Base-by-base conservation (phyloP, 768 basidiomycete genomes). In the Basidioascus undulatus region DNA sequence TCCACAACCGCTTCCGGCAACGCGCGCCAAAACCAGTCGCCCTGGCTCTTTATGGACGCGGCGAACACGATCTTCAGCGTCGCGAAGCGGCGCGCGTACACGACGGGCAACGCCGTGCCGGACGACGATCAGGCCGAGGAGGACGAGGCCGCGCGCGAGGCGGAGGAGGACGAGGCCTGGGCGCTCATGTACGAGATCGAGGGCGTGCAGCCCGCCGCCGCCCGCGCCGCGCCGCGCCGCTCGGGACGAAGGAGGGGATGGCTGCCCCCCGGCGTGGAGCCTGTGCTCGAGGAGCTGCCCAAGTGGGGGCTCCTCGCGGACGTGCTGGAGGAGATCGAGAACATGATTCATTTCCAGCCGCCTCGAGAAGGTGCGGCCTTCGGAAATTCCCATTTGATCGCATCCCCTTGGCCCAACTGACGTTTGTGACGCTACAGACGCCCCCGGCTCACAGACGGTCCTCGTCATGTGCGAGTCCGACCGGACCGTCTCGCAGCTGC, bases 11-110 rank as follows among this genome's bases (percentile, higher is more conserved):
- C n/a, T n/a, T n/a, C n/a, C n/a, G 76, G 78, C 9, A 61, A 60
- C 15, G 53, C 63, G 13, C 69, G 70, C 40, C 69, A 73, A 46
- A 66, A 84, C 46, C 74, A 74, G 43, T 75, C 74, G 3, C 79
- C 76, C 3, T 83, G 83, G 92, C 71, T 96, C 58, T 70, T 84
- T 41, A 86, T 81, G 6, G 83, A 92, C 46, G 76, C 84, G 0
- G 87, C 87, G 9, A 73, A 87, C 50, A 65, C 71, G 23, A 78
- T 98, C 25, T 80, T 94, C 54, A 68, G 70, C 46, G 65, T 67
- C 6, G 81, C 84, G 1, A 76, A 77, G 54, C 66, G 71, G 16
- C 61, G 86, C n/a, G 86, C 81, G 44, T 92, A 82, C 50, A 65
- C 65, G 3, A 62, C 71, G 36, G 60, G 53, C 6, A 32, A 35